Evolutionary conservation across 495 filamentous ascomycete genomes (phyloP), one percentile per base, ranked within the genome.

Genomic region (Penicillium argentinense): DNA sequence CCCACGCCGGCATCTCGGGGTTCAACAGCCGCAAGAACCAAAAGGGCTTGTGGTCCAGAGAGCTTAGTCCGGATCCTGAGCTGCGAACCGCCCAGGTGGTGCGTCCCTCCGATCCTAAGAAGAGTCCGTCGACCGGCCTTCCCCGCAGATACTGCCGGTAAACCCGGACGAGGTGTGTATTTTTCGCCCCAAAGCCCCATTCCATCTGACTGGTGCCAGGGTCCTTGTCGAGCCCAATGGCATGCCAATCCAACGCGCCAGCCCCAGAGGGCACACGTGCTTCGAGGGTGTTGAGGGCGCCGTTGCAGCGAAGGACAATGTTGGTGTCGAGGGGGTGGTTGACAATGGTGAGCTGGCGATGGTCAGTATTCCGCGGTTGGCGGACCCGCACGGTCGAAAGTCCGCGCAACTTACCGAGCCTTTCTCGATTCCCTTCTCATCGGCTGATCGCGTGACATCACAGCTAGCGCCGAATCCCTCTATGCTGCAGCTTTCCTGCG

Each of bases 261-360:
- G 42, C 38, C 12, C 53, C 53, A 3, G 47, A 56, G 22, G 48
- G 53, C 2, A 56, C 43, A 11, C 32, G 30, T 1, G 47, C 53
- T 43, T 56, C 47, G 12, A 51, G 39, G 22, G 24, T 39, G 11
- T 44, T 34, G n/a, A 47, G 23, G 17, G 37, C 39, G 26, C 47
- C 53, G 39, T 56, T 56, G 47, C 53, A 56, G 48, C 53, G 53
- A 9, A 56, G 32, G n/a, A 38, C 21, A n/a, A 43, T 51, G n/a
- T 42, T 47, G 26, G 23, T 8, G 13, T 33, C 38, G 9, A 45
- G 11, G 5, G 24, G 24, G 16, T 32, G 19, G 41, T 47, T 39
- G 5, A 32, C 24, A 9, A 51, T 51, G 4, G 38, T 51, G 26
- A 56, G 39, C 53, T 56, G 28, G 1, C 12, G 24, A 30, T 16